Evolutionary conservation across 805 yeast species (phyloP), one percentile per base, ranked within the genome.

Genomic region (Pichia occidentalis): DNA sequence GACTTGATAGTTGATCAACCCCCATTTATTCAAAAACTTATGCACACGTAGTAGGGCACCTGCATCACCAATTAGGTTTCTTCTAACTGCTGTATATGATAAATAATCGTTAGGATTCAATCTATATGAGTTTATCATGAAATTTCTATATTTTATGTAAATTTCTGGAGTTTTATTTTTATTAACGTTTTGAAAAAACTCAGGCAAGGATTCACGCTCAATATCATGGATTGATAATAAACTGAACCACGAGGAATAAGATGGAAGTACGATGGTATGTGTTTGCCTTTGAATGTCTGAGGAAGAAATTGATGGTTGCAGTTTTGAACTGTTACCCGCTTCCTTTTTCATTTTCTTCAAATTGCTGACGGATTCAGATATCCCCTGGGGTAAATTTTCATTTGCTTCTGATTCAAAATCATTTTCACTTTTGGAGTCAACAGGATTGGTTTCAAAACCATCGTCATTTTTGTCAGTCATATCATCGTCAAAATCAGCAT

Each of bases 51-150:
- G 73, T 43, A 88, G 72, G 0, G 95, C 75, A 2, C 94, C 90
- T 6, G 86, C 95, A 64, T 88, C 97, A 40, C 95, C 95, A 11
- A 85, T 87, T 40, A 88, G 68, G 49, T 85, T 85, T 51, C 97
- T 77, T 56, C 97, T 77, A 39, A 87, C 82, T 0, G 96, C 94
- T 0, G 97, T 88, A 42, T 85, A 77, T 0, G 96, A 84, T 28
- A 88, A 65, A 53, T 85, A 87, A 57, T 88, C 96, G 50, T 81
- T 81, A 17, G 96, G 96, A 48, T 88, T 85, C 47, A 88, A 63
- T 47, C 97, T 67, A 57, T 86, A 88, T 10, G 95, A 76, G 60
- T 87, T 85, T 29, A 88, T 67, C 83, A 88, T 81, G 57, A 88
- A 88, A 54, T 87, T 85, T 53, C 97, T 74, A 54, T 86, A 85